Evolutionary conservation across 1,284 basidiomycete species (phyloP).

Genomic region (Pseudozyma sp.): DNA sequence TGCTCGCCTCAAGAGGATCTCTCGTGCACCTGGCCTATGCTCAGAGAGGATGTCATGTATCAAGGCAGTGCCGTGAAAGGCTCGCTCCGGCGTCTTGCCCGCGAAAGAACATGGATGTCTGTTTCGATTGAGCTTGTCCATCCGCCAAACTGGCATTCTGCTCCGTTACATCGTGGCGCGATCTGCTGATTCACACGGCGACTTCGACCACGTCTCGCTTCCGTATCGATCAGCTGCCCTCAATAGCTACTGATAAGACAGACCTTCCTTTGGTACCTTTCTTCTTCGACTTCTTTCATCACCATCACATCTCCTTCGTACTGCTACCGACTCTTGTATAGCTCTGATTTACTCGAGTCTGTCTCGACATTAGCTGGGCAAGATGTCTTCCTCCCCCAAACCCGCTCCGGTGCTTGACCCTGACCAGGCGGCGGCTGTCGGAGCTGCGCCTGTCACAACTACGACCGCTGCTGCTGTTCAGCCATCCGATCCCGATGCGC

Average conservation of each 20-base stretch:
- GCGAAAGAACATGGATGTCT: too few relatives aligned
- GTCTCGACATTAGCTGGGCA: constrained; percentile 4
- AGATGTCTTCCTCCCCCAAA: constrained; percentile 21
- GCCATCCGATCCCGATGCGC: constrained; percentile 23
- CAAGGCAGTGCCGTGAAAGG: too few relatives aligned
- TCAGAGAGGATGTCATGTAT: too few relatives aligned
- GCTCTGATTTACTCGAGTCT: background rate
- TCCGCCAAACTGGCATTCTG: too few relatives aligned
- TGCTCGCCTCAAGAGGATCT: too few relatives aligned
- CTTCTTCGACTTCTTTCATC: background rate
- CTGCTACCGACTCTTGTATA: background rate
- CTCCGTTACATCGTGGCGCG: constrained; percentile 1
- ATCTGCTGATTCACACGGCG: constrained; percentile 3
- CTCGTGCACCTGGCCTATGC: too few relatives aligned
- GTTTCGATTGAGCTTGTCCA: too few relatives aligned
- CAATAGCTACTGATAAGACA: background rate
- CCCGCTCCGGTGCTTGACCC: constrained; percentile 41
- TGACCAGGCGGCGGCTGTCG: constrained; percentile 44
- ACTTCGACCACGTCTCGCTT: background rate
- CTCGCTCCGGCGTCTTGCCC: too few relatives aligned
- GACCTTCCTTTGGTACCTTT: background rate
- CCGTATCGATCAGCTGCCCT: background rate
- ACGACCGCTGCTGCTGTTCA: constrained; percentile 17
- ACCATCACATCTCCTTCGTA: background rate
- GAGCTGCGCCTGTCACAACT: constrained; percentile 1